Base-by-base conservation (phyloP, 257 asterid species). In the Fraxinus americana region DNA sequence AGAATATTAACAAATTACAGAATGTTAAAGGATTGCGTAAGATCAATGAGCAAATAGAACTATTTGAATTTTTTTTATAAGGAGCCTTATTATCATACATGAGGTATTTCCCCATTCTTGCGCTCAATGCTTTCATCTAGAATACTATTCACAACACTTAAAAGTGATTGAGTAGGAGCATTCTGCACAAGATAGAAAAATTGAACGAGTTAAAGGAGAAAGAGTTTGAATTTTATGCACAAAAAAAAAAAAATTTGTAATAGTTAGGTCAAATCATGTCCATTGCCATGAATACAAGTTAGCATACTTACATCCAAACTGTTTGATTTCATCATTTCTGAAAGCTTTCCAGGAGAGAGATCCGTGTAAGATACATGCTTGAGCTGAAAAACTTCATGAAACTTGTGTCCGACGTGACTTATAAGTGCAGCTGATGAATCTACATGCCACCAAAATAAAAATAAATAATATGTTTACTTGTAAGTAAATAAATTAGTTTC, bases 121-220 rank as follows among this genome's bases (percentile, higher is more conserved):
- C 90, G 84, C 82, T 90, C 98, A 69, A 89, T 82, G 85, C 96
- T 90, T 86, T 93, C 99, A 68, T 93, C 97, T 76, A 95, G 83
- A 82, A 95, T 91, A 63, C 97, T 93, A 67, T 88, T 93, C 65
- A 90, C 94, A 21, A 90, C 92, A 73, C 97, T 88, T 66, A 95
- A 52, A 29, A 95, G 92, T n/a, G 99, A 89, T 80, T 95, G 99
- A 3, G 98, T 93, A 2, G 99, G 98, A 45, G 97, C 96, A 88
- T 87, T 95, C 99, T 95, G 93, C 76, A 83, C 23, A 29, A 78
- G n/a, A 75, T 27, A 71, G 11, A 82, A 50, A 63, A 43, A 39
- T 57, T 29, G 52, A 75, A 74, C 78, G 3, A 14, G 54, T 73
- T 69, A 70, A 45, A 79, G 57, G 71, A 68, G 52, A 78, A 67